phyloP scores from a whole-genome alignment of 768 basidiomycete genomes.

The Macrolepiota fuliginosa region DNA sequence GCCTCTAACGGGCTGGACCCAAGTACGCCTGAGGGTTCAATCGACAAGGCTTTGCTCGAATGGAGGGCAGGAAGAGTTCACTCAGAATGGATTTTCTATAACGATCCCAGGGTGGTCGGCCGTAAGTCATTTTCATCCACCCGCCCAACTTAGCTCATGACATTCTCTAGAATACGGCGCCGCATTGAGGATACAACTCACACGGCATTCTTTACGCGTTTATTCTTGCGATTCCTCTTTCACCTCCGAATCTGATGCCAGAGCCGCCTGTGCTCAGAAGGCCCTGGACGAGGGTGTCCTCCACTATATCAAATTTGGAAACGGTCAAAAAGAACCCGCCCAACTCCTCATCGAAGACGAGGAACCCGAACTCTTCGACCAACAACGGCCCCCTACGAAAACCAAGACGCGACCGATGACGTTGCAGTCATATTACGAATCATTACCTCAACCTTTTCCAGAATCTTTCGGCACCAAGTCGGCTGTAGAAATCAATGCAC shows the following conservation, averaged over 20 bases:
- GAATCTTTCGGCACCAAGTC: conserved; percentile 46
- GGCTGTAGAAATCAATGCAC: conserved; percentile 50
- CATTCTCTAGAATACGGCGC: conserved; percentile 45
- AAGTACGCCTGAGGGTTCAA: conserved; percentile 31
- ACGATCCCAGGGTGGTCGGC: conserved; percentile 40
- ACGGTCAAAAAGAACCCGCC: conserved; percentile 44
- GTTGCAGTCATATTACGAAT: conserved; percentile 60
- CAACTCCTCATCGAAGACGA: conserved; percentile 4
- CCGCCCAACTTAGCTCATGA: conserved; percentile 1
- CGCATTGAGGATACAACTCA: conserved; percentile 53
- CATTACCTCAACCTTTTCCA: conserved; percentile 63
- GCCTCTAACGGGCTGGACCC: conserved; percentile 15
- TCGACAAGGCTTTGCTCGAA: conserved; percentile 52
- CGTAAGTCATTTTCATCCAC: conserved; percentile 31
- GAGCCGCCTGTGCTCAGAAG: conserved; percentile 47
- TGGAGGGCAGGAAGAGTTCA: conserved; percentile 52
- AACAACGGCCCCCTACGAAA: conserved; percentile 5
- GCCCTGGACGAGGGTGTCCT: conserved; percentile 54
- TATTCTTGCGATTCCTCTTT: conserved; percentile 50
- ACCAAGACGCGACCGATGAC: conserved; percentile 23
- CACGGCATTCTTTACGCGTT: conserved; percentile 45
- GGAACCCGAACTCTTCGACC: conserved; percentile 3
- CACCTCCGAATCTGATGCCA: conserved; percentile 41
- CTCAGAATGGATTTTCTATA: conserved; percentile 52
- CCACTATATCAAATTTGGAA: conserved; percentile 56